A percentile compares a stretch with the other conserved stretches of the same genome.
Conservation (phyloP, 2,329 filamentous ascomycete genomes). For the Aspergillus arachidicola region DNA sequence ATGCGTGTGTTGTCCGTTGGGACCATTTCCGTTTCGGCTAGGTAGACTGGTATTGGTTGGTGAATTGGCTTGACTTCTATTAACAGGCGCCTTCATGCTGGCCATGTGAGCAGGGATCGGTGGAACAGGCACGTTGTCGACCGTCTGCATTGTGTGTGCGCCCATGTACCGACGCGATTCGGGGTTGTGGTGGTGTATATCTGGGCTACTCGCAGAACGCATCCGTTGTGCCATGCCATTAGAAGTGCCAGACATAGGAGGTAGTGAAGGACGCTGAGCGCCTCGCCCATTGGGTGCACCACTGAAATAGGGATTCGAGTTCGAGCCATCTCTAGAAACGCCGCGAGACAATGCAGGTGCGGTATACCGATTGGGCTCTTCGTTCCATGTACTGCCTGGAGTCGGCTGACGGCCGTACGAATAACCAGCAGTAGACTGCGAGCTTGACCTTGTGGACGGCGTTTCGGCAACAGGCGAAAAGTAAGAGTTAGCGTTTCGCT, state of each 20-base stretch:
- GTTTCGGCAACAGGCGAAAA: conserved; percentile 83
- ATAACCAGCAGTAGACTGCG: conserved; percentile 68
- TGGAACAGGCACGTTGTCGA: conserved; percentile 68
- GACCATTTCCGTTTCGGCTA: conserved; percentile 62
- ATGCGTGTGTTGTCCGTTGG: conserved; percentile 60
- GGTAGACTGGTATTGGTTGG: conserved; percentile 69
- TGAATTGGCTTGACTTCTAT: conserved; percentile 80
- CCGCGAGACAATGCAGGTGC: conserved; percentile 83
- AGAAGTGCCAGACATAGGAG: conserved; percentile 66
- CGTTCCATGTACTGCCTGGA: conserved; percentile 69
- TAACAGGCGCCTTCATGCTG: conserved; percentile 61
- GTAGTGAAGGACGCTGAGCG: conserved; percentile 74
- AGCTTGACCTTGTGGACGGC: conserved; percentile 59
- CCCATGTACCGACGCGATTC: conserved; percentile 52
- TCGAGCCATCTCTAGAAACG: conserved; percentile 75
- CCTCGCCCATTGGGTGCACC: conserved; percentile 62
- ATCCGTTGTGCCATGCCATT: conserved; percentile 65
- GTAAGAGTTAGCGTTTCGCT: conserved; percentile 76
- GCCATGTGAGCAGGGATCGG: conserved; percentile 73
- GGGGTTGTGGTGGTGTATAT: conserved; percentile 73
- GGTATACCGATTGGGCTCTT: conserved; percentile 79
- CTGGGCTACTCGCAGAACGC: conserved; percentile 91
- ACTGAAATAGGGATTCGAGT: conserved; percentile 63
- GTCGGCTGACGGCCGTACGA: conserved; percentile 76
- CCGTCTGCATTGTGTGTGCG: conserved; percentile 58